These are phyloP conservation scores for Halophytophthora batemanensis DNA, from an alignment of 352 stramenopile genomes.

Conservation along the genomic window DNA sequence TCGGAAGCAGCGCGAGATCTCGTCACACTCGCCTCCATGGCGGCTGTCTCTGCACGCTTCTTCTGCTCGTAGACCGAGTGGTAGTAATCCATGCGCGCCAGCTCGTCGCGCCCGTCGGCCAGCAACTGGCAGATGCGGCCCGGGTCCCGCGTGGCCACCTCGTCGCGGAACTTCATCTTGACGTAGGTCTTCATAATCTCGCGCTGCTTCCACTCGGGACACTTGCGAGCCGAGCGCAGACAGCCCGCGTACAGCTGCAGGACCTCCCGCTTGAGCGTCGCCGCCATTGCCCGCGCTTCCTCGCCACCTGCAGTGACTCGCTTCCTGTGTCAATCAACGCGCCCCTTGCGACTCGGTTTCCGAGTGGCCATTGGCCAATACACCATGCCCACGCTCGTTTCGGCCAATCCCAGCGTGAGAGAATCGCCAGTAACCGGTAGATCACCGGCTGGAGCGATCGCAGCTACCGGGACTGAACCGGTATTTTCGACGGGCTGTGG, in stretches of 20 bases:
- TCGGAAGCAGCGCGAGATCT: neutral
- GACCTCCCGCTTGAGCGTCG: constrained; percentile 33
- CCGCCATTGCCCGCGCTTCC: constrained; percentile 1
- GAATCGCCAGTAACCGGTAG: neutral
- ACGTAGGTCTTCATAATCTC: constrained; percentile 85
- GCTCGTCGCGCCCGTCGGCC: constrained; percentile 64
- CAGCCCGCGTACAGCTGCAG: constrained; percentile 69
- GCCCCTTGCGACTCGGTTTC: neutral
- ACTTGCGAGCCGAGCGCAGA: constrained; percentile 68
- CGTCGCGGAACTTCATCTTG: constrained; percentile 71
- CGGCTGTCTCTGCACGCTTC: constrained; percentile 25
- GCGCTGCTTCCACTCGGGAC: constrained; percentile 76
- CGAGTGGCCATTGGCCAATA: constrained; percentile 18
- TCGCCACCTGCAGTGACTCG: constrained; percentile 9
- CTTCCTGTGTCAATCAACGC: neutral
- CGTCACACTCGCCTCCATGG: constrained; percentile 4
- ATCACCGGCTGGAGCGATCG: neutral
- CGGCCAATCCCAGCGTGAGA: constrained; percentile 15
- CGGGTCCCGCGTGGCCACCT: constrained; percentile 44
- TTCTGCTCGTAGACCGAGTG: constrained; percentile 78
- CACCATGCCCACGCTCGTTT: too few species aligned
- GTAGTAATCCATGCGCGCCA: constrained; percentile 86
- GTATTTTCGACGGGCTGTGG: constrained; percentile 18
- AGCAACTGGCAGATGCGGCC: constrained; percentile 54
- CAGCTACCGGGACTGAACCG: neutral